Base-by-base conservation (phyloP, 2,329 filamentous ascomycete species). In the Exophiala spinifera region DNA sequence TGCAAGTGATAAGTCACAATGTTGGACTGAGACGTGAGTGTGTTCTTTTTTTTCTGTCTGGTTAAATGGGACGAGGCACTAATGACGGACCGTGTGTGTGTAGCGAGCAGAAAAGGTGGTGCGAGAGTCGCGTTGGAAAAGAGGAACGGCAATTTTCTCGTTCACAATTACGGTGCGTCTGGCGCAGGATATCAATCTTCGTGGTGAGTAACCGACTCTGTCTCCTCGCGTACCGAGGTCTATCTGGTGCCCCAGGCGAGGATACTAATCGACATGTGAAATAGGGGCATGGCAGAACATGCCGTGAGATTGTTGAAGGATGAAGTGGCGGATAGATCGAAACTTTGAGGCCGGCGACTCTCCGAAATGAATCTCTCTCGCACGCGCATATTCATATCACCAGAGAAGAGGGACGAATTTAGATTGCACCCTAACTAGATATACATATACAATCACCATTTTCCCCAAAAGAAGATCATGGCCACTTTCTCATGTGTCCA, bases 1-100 rank as follows among this genome's bases (percentile, higher is more conserved):
- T 96, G 59, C 84, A 85, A 67, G 77, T 96, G 19, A 77, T 96
- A 43, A 79, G 90, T 13, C 90, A 96, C 67, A 87, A 84, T 4
- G 91, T 95, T 13, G 91, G 91, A 0, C 66, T 96, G 65, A 78
- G 91, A 55, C 91, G 53, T 56, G 40, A 47, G 48, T 48, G 10
- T 31, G 23, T 4, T 7, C 7, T 25, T 25, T 25, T 25, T 25
- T 34, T 19, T 17, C 1, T 3, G 19, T 6, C 13, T 6, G 11
- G 23, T 19, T 11, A 10, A 14, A 17, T 6, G 28, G 28, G 3
- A 31, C 28, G 10, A 31, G 28, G 10, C 8, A 31, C 28, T 31
- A 23, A 46, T 20, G 44, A n/a, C 19, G 28, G 11, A 17, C 8
- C 7, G 8, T 15, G 10, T 33, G 34, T 13, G 19, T 49, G 14